Base-by-base conservation (phyloP, 1,139 yeast genomes). In the Saccharomyces pastorianus region DNA sequence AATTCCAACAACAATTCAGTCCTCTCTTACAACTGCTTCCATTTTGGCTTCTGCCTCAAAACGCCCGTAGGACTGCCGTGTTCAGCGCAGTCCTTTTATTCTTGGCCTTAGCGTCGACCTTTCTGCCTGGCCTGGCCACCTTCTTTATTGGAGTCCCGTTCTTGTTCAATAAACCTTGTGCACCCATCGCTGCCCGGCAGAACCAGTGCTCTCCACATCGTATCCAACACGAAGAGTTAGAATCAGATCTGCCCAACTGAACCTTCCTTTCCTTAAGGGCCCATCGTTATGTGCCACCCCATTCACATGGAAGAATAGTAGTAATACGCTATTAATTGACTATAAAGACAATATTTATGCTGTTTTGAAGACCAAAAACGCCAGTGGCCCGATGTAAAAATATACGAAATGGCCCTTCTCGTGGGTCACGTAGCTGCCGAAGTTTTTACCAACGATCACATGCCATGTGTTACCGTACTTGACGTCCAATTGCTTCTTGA, bases 61-160 rank as follows among this genome's bases (percentile, higher is more conserved):
- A 93, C 8, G 98, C 98, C 55, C 98, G 77, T 72, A 93, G 99
- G 23, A 98, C 99, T 6, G 97, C 97, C 65, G 99, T 79, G 71
- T 93, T 93, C 72, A 93, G 99, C 1, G 97, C 98, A 23, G 96
- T 89, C 63, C 99, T 78, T 75, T 89, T 91, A 64, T 84, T 83
- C 61, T 76, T 80, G 3, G 96, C 96, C 67, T 87, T 96, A 3
- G 85, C 79, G 17, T 84, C 86, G 55, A 85, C 75, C 0, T 88
- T 89, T 58, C 96, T 78, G 3, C 87, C 87, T 0, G 85, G 83
- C 60, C 77, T 78, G 47, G 64, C 63, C 9, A 61, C 64, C 55
- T 73, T 65, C 58, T 71, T 70, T 46, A 59, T 59, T 34, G 44
- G 23, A 6, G 23, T 34, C 23, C 11, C 42, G 8, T 14, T 13